phyloP scores from a whole-genome alignment of 345 rosid genomes.

The Anastatica hierochuntica region DNA sequence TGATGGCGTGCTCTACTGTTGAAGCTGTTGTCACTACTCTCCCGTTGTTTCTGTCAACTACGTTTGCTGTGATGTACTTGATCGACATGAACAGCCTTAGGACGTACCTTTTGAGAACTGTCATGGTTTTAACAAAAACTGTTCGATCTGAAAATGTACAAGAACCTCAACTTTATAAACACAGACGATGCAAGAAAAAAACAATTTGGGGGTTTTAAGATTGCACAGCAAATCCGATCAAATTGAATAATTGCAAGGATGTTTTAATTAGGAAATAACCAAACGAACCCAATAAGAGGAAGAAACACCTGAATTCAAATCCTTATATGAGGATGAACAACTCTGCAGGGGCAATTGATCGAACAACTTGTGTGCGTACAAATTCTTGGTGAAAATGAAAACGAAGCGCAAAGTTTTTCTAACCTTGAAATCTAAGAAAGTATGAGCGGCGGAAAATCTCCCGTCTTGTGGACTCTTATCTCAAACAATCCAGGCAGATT shows the following conservation, averaged over 20 bases:
- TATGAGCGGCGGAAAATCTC: background rate
- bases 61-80: constrained; percentile 71
- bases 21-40: constrained; percentile 62
- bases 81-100: constrained; percentile 60
- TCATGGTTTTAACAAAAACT: constrained; percentile 31
- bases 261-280: no score
- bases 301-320: background rate
- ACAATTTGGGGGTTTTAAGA: background rate
- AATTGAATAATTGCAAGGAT: background rate
- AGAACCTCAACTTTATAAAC: no score
- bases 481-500: no score
- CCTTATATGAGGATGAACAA: background rate
- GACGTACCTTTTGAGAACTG: constrained; percentile 55
- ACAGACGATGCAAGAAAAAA: background rate
- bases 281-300: background rate
- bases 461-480: no score
- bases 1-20: constrained; percentile 68
- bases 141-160: constrained; percentile 5
- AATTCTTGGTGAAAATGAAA: background rate
- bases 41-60: constrained; percentile 75
- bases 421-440: background rate
- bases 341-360: background rate
- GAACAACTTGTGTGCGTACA: constrained; percentile 13
- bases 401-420: background rate
- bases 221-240: no score